Base-by-base conservation (phyloP, 257 asterid genomes). In the Asclepias syriaca region DNA sequence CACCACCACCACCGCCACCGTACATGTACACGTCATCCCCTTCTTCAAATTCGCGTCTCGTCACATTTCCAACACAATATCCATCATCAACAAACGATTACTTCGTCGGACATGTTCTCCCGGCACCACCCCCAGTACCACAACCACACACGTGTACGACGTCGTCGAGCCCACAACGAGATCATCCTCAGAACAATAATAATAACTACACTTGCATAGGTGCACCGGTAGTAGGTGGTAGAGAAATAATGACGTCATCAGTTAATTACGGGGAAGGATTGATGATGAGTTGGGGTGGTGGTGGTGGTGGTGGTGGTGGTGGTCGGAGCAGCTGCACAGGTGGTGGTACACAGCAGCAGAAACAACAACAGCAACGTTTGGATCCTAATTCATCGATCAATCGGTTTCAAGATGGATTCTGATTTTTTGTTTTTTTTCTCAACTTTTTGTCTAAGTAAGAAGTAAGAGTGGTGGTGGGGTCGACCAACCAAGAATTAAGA, bases 151-250 rank as follows among this genome's bases (percentile, higher is more conserved):
- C 48, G 39, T 34, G 39, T 34, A 34, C 39, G 39, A 34, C 39
- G 48, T 43, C 48, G 48, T 43, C 48, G 11, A 43, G 10, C 48
- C 48, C 48, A 43, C 48, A 77, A 45, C 85, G 1, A 75, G 71
- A 74, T 14, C 55, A 50, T 12, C 19, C 4, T 4, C 15, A 49
- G 54, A 12, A 78, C 79, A 40, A 70, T 72, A 50, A 21, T 10
- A 72, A 10, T 11, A 88, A 77, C 61, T 88, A 92, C 84, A 87
- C 98, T 37, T 90, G 96, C 87, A 75, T 92, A 19, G 98, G 98
- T 5, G 96, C 92, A 2, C 96, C 98, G 63, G 86, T 92, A 65
- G 88, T 90, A 66, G 88, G 87, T 43, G 76, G 77, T 7, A 72
- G 70, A 24, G 74, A 51, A 88, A 49, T 75, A 88, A 49, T 75